Conservation (phyloP, 2,329 filamentous ascomycete genomes). For the Fusarium azukiicola region DNA sequence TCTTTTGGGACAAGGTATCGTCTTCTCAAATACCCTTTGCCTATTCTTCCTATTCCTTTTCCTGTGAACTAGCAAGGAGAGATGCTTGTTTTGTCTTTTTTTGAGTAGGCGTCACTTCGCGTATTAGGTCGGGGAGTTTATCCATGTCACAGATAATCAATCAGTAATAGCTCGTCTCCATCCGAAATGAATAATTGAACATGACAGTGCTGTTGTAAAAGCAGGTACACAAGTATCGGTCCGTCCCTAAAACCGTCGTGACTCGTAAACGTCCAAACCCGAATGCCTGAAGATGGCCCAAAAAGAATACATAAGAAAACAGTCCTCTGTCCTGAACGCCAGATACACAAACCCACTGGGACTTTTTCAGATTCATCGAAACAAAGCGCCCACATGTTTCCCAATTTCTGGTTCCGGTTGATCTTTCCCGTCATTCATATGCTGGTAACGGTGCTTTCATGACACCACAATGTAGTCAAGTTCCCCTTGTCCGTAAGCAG, state of each 20-base stretch:
- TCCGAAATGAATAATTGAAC: constrained; percentile 7
- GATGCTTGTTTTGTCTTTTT: neutral
- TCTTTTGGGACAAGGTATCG: constrained; percentile 7
- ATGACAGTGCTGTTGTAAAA: constrained; percentile 16
- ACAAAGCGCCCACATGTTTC: constrained; percentile 39
- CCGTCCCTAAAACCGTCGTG: constrained; percentile 30
- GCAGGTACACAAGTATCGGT: constrained; percentile 15
- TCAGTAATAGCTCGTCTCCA: neutral
- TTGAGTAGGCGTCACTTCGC: neutral
- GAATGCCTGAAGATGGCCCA: neutral
- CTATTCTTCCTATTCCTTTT: constrained; percentile 11
- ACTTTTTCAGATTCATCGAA: constrained; percentile 15
- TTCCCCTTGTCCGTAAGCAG: neutral
- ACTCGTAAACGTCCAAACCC: constrained; percentile 32
- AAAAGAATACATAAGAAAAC: constrained; percentile 21
- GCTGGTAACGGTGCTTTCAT: constrained; percentile 7
- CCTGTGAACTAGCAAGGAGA: neutral
- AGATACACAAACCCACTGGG: constrained; percentile 20
- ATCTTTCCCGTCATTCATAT: constrained; percentile 8
- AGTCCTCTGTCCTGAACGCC: constrained; percentile 36
- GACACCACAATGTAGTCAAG: neutral
- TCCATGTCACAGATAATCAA: constrained; percentile 16
- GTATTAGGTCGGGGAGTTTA: constrained; percentile 11
- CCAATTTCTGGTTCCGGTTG: constrained; percentile 22
- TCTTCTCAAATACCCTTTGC: constrained; percentile 33